Evolutionary conservation across 2,329 filamentous ascomycete species (phyloP).

Genomic region (Madurella mycetomatis): DNA sequence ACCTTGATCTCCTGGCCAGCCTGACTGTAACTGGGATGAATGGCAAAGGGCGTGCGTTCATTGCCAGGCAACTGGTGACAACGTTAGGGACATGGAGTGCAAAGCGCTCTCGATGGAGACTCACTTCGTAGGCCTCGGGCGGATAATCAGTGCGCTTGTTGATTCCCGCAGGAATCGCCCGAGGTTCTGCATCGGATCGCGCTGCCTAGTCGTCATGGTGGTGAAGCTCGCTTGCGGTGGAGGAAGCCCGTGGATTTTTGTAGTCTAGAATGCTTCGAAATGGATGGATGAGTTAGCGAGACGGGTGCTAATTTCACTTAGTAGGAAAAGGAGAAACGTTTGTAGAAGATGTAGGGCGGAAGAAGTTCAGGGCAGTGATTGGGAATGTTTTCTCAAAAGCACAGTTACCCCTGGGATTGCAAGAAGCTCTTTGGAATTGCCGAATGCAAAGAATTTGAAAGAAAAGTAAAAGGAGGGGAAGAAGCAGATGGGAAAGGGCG

Average conservation of each 20-base stretch:
- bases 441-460: too few species aligned
- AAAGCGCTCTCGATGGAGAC: constrained; percentile 10
- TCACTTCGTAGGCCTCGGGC: constrained; percentile 51
- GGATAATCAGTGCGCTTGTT: constrained; percentile 53
- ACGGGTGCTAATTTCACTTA: too few species aligned
- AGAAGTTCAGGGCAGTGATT: too few species aligned
- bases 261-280: neutral
- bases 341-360: too few species aligned
- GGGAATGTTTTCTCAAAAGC: too few species aligned
- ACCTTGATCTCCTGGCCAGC: constrained; percentile 52
- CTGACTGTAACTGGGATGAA: constrained; percentile 54
- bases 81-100: constrained; percentile 17
- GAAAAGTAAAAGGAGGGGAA: too few species aligned
- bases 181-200: neutral
- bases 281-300: neutral
- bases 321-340: too few species aligned
- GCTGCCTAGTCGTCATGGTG: neutral
- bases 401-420: too few species aligned
- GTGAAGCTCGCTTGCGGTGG: neutral
- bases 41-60: constrained; percentile 33
- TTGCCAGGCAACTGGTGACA: constrained; percentile 21
- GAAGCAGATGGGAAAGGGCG: too few species aligned
- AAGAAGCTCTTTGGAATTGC: too few species aligned
- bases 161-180: neutral
- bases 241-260: neutral